These are phyloP conservation scores for Rubroboletus satanas DNA, from an alignment of 768 basidiomycete species.

Conservation along the genomic window DNA sequence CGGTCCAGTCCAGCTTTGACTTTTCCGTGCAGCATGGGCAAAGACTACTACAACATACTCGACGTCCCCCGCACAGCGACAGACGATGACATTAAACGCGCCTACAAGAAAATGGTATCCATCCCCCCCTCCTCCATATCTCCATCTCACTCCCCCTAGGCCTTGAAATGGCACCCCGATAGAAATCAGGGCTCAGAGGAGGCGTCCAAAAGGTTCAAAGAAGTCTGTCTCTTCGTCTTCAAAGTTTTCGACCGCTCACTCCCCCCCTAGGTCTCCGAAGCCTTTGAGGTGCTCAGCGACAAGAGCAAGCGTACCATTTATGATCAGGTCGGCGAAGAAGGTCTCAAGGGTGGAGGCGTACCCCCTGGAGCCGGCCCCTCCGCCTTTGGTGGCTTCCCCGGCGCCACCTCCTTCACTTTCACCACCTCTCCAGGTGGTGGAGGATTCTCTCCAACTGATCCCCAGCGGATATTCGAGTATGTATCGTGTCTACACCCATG, in stretches of 20 bases:
- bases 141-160: constrained; percentile 38
- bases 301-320: constrained; percentile 80
- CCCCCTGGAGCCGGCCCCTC: constrained; percentile 50
- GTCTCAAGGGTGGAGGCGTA: constrained; percentile 69
- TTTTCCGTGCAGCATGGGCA: constrained; percentile 45
- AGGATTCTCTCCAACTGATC: constrained; percentile 77
- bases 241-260: not conserved
- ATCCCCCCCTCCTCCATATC: not conserved
- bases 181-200: constrained; percentile 83
- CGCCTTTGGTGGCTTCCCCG: constrained; percentile 45
- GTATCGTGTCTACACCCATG: constrained; percentile 28
- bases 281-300: constrained; percentile 92
- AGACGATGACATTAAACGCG: constrained; percentile 89
- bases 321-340: constrained; percentile 94
- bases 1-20: too few species aligned
- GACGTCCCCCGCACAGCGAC: constrained; percentile 68
- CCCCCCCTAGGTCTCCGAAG: constrained; percentile 73
- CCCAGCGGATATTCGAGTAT: constrained; percentile 85
- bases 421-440: constrained; percentile 41
- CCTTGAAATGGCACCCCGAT: constrained; percentile 94
- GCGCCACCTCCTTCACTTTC: constrained; percentile 55
- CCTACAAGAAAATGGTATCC: constrained; percentile 89
- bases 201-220: constrained; percentile 87
- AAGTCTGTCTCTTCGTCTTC: constrained; percentile 54
- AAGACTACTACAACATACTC: constrained; percentile 85